Evolutionary conservation across 148 eudicot genomes (phyloP), one percentile per base, ranked within the genome.

Genomic region (Amaranthus palmeri): DNA sequence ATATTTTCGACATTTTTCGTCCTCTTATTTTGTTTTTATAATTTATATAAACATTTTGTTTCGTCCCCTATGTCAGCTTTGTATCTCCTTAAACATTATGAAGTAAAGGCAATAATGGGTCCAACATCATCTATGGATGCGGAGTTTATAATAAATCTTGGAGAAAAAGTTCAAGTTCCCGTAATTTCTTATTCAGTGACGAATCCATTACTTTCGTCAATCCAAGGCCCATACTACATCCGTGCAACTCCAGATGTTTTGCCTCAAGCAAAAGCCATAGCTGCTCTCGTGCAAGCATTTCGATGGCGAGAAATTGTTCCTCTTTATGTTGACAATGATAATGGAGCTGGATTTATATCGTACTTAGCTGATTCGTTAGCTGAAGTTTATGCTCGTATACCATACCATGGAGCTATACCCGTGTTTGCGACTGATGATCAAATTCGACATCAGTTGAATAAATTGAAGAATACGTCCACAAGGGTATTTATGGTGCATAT

Each of bases 81-180:
- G 13, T 71, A 84, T 67, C 78, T 84, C 11, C 55, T 78, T 56
- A 72, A 81, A 56, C 63, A 75, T 50, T 74, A 64, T 8, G n/a
- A 84, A 72, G 84, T 81, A 55, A 66, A 81, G 41, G 84, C 84
- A 58, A 78, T 84, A n/a, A 65, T 84, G 45, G 84, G 80, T 4
- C 84, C 84, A 15, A 8, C 53, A 13, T 65, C 61, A 51, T 84
- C 82, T 15, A 70, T 50, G 69, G 82, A 81, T 43, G 78, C 84
- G 18, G 42, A 61, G 40, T 78, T 81, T 61, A 17, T 84, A 4
- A 67, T 76, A 51, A 8, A 62, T 13, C 77, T 84, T 4, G 85
- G 83, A 13, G 68, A 71, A 8, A 74, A 46, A 74, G 75, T 79
- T 73, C 83, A 81, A 48, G 83, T 81, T 11, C 87, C 87, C 10